Percentiles rank a stretch among this genome's conserved stretches.
Conservation (phyloP, 139 green algal genomes). For the Pleodorina starrii region DNA sequence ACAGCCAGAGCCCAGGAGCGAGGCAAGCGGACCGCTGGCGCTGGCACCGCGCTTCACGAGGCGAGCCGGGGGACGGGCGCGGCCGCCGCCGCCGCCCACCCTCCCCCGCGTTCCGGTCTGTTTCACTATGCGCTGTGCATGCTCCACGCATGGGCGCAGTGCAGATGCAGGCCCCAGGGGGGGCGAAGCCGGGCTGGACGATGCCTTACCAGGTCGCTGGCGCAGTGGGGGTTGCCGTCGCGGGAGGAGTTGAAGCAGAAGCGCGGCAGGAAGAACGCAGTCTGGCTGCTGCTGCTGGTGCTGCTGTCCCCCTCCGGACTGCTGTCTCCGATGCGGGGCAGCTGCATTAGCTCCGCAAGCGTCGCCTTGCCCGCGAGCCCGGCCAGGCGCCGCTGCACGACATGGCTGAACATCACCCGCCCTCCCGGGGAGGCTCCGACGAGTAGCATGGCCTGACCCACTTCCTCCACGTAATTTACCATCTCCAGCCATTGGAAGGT, state of each 20-base stretch:
- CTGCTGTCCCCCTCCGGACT: neutral
- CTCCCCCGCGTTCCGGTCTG: too few relatives aligned
- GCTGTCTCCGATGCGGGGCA: neutral
- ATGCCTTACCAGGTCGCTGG: neutral
- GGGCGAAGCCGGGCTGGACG: neutral
- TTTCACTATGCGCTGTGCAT: too few relatives aligned
- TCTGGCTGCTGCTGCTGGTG: neutral
- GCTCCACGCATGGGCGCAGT: too few relatives aligned
- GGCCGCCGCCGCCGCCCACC: too few relatives aligned
- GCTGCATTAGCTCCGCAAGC: neutral
- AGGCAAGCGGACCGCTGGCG: too few relatives aligned
- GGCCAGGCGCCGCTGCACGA: neutral
- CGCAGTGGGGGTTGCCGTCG: neutral
- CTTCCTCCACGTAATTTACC: neutral
- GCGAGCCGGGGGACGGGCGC: too few relatives aligned
- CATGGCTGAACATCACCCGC: neutral
- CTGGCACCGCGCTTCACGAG: too few relatives aligned
- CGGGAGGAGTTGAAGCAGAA: slow-evolving; percentile 31
- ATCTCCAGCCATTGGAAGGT: slow-evolving; percentile 19
- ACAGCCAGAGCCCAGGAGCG: too few relatives aligned
- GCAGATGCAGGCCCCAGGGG: too few relatives aligned
- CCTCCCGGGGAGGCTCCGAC: neutral
- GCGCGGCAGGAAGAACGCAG: slow-evolving; percentile 13
- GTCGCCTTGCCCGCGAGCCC: neutral
- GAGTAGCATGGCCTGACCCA: slow-evolving; percentile 7